These are phyloP conservation scores for Leucogyrophana mollusca DNA, from an alignment of 768 basidiomycete species.

Conservation along the genomic window DNA sequence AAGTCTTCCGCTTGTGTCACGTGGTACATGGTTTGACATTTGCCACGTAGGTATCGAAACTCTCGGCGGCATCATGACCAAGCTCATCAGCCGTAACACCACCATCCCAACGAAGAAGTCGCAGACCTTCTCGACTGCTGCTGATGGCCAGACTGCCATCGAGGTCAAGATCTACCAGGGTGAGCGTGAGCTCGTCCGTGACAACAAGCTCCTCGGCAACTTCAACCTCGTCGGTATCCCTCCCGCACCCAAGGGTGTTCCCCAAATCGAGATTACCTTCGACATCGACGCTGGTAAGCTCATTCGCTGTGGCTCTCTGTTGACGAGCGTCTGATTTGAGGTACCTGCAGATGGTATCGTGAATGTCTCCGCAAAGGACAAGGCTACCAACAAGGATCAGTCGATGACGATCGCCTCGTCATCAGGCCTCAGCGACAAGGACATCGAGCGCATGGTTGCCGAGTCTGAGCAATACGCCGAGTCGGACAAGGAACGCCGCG, in stretches of 20 bases:
- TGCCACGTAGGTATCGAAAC: slow-evolving; percentile 76
- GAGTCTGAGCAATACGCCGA: slow-evolving; percentile 96
- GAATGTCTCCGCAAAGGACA: slow-evolving; percentile 94
- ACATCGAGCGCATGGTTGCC: slow-evolving; percentile 95
- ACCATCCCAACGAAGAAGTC: slow-evolving; percentile 99
- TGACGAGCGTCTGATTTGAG: slow-evolving; percentile 9
- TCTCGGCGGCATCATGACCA: slow-evolving; percentile 99
- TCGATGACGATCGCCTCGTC: slow-evolving; percentile 98
- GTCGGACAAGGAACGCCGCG: slow-evolving; percentile 82
- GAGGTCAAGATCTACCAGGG: slow-evolving; percentile 99
- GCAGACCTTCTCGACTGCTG: slow-evolving; percentile 97
- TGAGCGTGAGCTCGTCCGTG: slow-evolving; percentile 96
- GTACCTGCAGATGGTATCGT: slow-evolving; percentile 79
- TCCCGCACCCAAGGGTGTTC: slow-evolving; percentile 71
- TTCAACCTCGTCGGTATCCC: slow-evolving; percentile 99
- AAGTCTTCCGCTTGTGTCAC: slow-evolving; percentile 20
- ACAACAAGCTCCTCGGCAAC: slow-evolving; percentile 98
- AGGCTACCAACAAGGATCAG: slow-evolving; percentile 87
- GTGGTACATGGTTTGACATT: background rate
- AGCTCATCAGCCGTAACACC: slow-evolving; percentile 96
- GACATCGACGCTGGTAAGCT: slow-evolving; percentile 90
- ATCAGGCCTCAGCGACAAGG: slow-evolving; percentile 93
- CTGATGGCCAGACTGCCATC: slow-evolving; percentile 98
- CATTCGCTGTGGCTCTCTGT: background rate
- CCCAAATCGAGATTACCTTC: slow-evolving; percentile 84